Percentiles rank a stretch among this genome's conserved stretches.
These are phyloP conservation scores for Populus trichocarpa DNA, from an alignment of 441 rosid species.

Conservation along the genomic window DNA sequence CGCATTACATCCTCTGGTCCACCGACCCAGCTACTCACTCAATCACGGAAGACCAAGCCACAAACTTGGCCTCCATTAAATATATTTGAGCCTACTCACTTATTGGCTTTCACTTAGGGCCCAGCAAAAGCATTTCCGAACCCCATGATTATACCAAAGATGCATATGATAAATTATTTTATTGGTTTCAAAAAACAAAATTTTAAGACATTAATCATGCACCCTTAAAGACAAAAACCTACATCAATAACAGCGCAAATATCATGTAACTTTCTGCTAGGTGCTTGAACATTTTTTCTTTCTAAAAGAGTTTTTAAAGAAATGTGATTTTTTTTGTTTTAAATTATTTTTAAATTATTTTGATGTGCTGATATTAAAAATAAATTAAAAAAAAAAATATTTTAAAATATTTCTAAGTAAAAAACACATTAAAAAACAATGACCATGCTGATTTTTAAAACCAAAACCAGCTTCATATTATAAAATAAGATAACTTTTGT, in stretches of 20 bases:
- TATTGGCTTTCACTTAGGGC: background rate
- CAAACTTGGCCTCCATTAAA: constrained; percentile 4
- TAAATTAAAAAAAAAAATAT: no score
- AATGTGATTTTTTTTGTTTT: no score
- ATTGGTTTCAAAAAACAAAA: background rate
- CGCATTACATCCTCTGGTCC: background rate
- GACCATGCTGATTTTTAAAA: background rate
- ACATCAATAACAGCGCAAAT: background rate
- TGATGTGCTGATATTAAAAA: no score
- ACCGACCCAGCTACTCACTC: background rate
- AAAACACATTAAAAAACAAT: no score
- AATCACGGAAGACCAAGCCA: constrained; percentile 2
- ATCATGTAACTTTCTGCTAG: background rate
- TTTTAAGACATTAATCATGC: background rate
- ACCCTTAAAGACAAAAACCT: constrained; percentile 14
- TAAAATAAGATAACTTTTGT: background rate
- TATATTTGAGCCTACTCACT: background rate
- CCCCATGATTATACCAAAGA: constrained; percentile 14
- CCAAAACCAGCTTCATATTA: background rate
- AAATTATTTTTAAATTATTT: no score
- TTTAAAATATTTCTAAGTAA: no score
- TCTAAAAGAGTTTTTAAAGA: no score
- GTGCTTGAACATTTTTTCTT: background rate
- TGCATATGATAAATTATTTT: constrained; percentile 8
- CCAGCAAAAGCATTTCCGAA: constrained; percentile 11